A percentile compares a stretch with the other conserved stretches of the same genome.
These are phyloP conservation scores for Hypsizygus ulmarius DNA, from an alignment of 1,284 basidiomycete genomes.

Conservation along the genomic window DNA sequence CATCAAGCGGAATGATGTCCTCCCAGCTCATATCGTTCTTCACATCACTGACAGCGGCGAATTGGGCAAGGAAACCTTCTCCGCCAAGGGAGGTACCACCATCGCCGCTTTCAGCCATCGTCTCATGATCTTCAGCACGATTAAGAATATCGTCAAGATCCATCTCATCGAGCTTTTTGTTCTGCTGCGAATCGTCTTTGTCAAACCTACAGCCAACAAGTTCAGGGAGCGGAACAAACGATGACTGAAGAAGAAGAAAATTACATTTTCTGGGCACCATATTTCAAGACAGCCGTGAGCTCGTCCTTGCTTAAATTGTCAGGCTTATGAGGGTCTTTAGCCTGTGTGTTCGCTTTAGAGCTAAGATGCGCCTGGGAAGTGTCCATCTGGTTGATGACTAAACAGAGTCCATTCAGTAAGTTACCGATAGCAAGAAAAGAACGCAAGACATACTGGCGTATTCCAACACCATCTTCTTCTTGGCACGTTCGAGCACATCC, in stretches of 20 bases:
- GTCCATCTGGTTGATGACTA: conserved; percentile 99
- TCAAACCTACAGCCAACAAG: conserved; percentile 70
- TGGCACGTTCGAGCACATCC: conserved; percentile 95
- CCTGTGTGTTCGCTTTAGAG: conserved; percentile 57
- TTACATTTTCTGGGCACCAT: conserved; percentile 96
- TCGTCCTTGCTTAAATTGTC: conserved; percentile 97
- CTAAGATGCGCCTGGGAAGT: conserved; percentile 96
- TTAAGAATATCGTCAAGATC: conserved; percentile 98
- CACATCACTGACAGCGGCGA: conserved; percentile 95
- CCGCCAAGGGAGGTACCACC: conserved; percentile 89
- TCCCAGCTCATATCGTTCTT: conserved; percentile 99
- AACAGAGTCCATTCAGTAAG: conserved; percentile 15
- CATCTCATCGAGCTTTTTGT: conserved; percentile 98
- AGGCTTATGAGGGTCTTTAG: conserved; percentile 74
- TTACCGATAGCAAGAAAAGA: conserved; percentile 12
- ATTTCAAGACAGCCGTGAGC: conserved; percentile 97
- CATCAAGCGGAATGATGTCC: conserved; percentile 95
- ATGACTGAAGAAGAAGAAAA: conserved; percentile 27
- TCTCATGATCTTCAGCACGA: conserved; percentile 97
- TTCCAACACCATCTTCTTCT: conserved; percentile 99
- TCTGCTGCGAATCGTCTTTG: conserved; percentile 91
- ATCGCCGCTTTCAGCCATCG: conserved; percentile 76
- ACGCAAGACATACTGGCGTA: conserved; percentile 82
- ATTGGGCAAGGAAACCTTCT: conserved; percentile 93
- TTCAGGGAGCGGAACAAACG: conserved; percentile 10